Evolutionary conservation across 2,329 filamentous ascomycete species (phyloP).

Genomic region (Lasiodiplodia citricola): DNA sequence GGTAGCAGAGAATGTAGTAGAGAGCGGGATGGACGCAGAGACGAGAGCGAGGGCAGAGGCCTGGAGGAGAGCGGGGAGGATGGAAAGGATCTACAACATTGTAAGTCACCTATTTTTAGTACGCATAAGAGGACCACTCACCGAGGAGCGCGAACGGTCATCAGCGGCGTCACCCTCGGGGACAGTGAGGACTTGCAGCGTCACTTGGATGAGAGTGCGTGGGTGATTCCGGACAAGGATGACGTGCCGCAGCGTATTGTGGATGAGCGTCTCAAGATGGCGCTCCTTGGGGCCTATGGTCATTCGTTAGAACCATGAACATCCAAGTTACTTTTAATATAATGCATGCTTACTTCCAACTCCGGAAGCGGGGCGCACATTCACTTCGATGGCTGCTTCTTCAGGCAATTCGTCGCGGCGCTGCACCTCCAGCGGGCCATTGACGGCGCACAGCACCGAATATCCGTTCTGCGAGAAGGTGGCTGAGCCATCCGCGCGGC

Average conservation of each 20-base stretch:
- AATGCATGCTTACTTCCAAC: conserved; percentile 69
- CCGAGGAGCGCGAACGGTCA: conserved; percentile 60
- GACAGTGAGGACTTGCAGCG: conserved; percentile 74
- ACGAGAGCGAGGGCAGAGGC: conserved; percentile 82
- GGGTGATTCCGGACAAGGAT: conserved; percentile 78
- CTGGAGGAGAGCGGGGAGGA: conserved; percentile 83
- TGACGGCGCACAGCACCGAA: conserved; percentile 82
- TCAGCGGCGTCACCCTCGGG: conserved; percentile 69
- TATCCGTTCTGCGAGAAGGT: conserved; percentile 78
- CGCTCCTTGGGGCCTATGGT: conserved; percentile 56
- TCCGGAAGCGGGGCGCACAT: conserved; percentile 83
- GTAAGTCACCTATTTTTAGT: background rate
- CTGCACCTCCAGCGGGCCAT: conserved; percentile 89
- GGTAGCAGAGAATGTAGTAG: conserved; percentile 70
- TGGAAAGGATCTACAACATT: conserved; percentile 68
- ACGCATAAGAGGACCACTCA: background rate
- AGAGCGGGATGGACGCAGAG: conserved; percentile 80
- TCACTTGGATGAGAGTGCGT: conserved; percentile 77
- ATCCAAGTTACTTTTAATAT: background rate
- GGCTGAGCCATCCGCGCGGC: conserved; percentile 79
- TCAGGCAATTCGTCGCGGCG: conserved; percentile 90
- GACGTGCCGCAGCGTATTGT: conserved; percentile 73
- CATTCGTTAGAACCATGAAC: conserved; percentile 1
- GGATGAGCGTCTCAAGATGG: conserved; percentile 79
- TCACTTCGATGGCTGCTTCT: conserved; percentile 87